These are phyloP conservation scores for Seiridium cupressi DNA, from an alignment of 2,329 filamentous ascomycete species.

Conservation along the genomic window DNA sequence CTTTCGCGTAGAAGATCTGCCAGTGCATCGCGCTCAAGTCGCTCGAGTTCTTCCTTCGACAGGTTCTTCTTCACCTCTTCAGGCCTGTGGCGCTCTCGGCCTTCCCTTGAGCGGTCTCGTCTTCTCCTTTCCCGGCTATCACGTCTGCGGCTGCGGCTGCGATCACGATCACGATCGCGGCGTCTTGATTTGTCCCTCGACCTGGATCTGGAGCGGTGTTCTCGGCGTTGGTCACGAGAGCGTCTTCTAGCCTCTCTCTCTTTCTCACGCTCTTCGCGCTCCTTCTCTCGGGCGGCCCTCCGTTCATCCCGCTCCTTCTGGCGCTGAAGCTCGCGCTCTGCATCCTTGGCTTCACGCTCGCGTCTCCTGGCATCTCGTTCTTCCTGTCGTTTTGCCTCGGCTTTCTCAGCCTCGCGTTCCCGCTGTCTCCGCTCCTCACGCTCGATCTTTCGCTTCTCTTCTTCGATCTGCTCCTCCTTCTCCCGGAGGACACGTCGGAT, in stretches of 20 bases:
- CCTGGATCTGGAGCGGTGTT: conserved; percentile 38
- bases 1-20: conserved; percentile 60
- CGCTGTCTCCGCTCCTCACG: conserved; percentile 53
- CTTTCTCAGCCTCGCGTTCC: conserved; percentile 47
- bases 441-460: conserved; percentile 58
- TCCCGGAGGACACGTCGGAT: conserved; percentile 59
- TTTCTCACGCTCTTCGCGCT: conserved; percentile 27
- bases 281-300: conserved; percentile 38
- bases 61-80: conserved; percentile 52
- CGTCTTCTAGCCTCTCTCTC: conserved; percentile 36
- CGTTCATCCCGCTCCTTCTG: conserved; percentile 57
- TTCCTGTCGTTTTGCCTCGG: conserved; percentile 47
- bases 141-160: conserved; percentile 28
- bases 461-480: conserved; percentile 59
- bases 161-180: conserved; percentile 23
- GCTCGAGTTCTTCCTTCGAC: conserved; percentile 56
- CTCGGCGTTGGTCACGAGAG: conserved; percentile 13
- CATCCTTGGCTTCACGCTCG: conserved; percentile 36
- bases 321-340: conserved; percentile 38
- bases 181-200: conserved; percentile 23
- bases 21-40: conserved; percentile 56
- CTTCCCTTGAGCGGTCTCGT: conserved; percentile 33
- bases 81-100: conserved; percentile 32
- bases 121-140: conserved; percentile 30
- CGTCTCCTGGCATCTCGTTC: conserved; percentile 48